Percentiles rank a stretch among this genome's conserved stretches.
These are phyloP conservation scores for Diddensiella santjacobensis DNA, from an alignment of 805 yeast genomes.

Conservation along the genomic window DNA sequence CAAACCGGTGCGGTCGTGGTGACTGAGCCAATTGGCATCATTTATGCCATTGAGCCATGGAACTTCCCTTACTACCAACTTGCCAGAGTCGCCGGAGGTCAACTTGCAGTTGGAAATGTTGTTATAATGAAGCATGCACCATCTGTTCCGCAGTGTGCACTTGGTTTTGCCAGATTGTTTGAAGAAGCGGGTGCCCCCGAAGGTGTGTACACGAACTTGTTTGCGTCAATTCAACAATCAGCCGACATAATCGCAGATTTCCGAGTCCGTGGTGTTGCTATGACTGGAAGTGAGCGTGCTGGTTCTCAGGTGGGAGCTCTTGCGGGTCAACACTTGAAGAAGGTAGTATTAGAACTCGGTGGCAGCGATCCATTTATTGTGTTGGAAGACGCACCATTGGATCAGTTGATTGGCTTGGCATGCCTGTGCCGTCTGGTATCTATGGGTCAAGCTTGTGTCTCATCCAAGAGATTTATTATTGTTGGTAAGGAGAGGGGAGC, in stretches of 20 bases:
- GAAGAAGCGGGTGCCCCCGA: conserved; percentile 59
- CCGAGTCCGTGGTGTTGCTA: conserved; percentile 52
- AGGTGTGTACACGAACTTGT: conserved; percentile 47
- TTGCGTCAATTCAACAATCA: conserved; percentile 47
- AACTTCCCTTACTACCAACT: conserved; percentile 68
- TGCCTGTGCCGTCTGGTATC: conserved; percentile 56
- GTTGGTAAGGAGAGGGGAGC: conserved; percentile 48
- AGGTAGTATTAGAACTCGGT: conserved; percentile 60
- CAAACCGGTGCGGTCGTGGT: conserved; percentile 52
- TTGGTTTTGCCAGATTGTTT: conserved; percentile 53
- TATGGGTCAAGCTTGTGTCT: conserved; percentile 64
- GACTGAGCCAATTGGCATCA: conserved; percentile 55
- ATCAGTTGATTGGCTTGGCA: conserved; percentile 49
- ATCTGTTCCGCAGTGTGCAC: conserved; percentile 57
- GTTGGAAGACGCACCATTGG: conserved; percentile 57
- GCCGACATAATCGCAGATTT: conserved; percentile 48
- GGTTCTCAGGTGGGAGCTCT: conserved; percentile 59
- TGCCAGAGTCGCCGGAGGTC: conserved; percentile 61
- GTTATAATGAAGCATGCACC: conserved; percentile 60
- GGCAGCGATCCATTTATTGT: conserved; percentile 66
- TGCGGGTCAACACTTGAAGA: conserved; percentile 54
- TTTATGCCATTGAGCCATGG: conserved; percentile 63
- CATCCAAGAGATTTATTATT: conserved; percentile 57
- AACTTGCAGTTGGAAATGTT: conserved; percentile 63
- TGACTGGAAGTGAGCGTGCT: conserved; percentile 62